Evolutionary conservation across 1,139 yeast genomes (phyloP).

Genomic region (Arxiozyma slooffiae): DNA sequence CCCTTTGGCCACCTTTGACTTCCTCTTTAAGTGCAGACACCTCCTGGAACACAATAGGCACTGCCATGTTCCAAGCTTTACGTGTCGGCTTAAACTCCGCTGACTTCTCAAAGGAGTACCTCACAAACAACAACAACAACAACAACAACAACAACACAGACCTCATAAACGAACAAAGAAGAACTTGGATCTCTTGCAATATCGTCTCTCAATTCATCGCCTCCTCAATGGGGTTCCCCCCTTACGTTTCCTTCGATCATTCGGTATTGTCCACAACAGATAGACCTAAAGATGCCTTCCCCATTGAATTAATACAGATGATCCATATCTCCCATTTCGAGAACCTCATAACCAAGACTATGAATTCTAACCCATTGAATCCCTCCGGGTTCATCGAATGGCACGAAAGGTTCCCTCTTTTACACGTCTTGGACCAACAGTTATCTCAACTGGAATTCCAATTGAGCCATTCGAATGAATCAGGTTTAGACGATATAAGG

Average conservation of each 20-base stretch:
- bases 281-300: conserved; percentile 32
- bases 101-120: conserved; percentile 46
- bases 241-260: conserved; percentile 77
- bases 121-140: no score
- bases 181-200: conserved; percentile 92
- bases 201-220: conserved; percentile 84
- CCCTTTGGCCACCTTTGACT: conserved; percentile 93
- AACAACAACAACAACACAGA: conserved; percentile 35
- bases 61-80: conserved; percentile 84
- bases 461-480: conserved; percentile 29
- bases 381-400: conserved; percentile 47
- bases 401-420: conserved; percentile 64
- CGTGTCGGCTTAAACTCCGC: conserved; percentile 83
- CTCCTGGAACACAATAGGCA: conserved; percentile 89
- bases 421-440: conserved; percentile 60
- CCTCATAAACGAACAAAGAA: conserved; percentile 62
- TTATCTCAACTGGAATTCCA: conserved; percentile 64
- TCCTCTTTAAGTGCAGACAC: conserved; percentile 92
- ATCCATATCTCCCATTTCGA: conserved; percentile 76
- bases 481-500: conserved; percentile 56
- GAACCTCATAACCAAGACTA: conserved; percentile 69
- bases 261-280: conserved; percentile 34
- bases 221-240: conserved; percentile 88
- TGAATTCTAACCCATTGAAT: conserved; percentile 64
- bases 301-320: conserved; percentile 59